Base-by-base conservation (phyloP, 2,329 filamentous ascomycete species). In the Fusarium hostae region DNA sequence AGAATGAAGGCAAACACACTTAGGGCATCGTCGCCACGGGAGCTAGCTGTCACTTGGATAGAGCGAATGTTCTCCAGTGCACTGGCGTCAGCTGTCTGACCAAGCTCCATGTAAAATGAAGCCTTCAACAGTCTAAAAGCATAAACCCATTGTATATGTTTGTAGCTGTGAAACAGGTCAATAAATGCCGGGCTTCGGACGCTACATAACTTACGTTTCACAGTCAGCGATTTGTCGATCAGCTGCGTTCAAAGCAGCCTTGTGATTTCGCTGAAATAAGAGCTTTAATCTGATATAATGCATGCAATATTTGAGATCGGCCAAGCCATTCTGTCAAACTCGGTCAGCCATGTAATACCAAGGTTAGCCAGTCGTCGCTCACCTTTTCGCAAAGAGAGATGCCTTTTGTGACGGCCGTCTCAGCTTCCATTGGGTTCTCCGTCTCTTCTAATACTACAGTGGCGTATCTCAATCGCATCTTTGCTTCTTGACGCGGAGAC, bases 291-390 rank as follows among this genome's bases (percentile, higher is more conserved):
- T 87, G 20, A 94, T 83, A 77, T 94, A 93, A 71, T 93, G 89
- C 86, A 94, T 93, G 68, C 89, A 89, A 79, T 94, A 94, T 78
- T 93, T 94, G 41, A 94, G 80, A 73, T 95, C 92, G 30, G 80
- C 76, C 63, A 84, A 68, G 12, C 82, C 81, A 60, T 84, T 80
- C 79, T 83, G 26, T 18, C n/a, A 9, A 28, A 48, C 28, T 37
- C 39, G n/a, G 66, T 76, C 80, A 83, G 76, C 78, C 78, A 6
- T 11, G 26, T 15, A 11, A 45, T 24, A 11, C 16, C 8, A 44
- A 20, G 9, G 41, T 26, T 16, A 20, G 37, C 6, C 8, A 20
- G 24, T 28, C 34, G 77, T 68, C 79, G 28, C 78, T 70, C 80
- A 89, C 88, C 81, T 90, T 89, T 66, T 92, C 90, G 74, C 90